Evolutionary conservation across 192 early-diverging fungal species (phyloP).

Genomic region (Mortierella hygrophila): DNA sequence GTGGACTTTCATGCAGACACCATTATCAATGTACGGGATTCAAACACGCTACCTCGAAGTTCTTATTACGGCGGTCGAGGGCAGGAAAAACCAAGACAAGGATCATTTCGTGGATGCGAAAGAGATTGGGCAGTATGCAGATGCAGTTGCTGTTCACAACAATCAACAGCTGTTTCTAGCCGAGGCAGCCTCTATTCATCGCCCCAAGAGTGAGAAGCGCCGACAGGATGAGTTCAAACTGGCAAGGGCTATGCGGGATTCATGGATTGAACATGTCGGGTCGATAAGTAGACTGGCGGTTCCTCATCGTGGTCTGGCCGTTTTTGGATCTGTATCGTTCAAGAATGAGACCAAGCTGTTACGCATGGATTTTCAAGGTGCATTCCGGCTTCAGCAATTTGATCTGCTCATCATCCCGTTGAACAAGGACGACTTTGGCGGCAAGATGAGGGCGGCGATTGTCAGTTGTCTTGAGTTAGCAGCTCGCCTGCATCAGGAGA

Average conservation of each 20-base stretch:
- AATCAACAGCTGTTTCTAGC: conserved; percentile 16
- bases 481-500: conserved; percentile 14
- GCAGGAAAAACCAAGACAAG: conserved; percentile 16
- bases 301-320: conserved; percentile 16
- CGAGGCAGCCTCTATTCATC: not conserved
- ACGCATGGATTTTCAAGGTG: conserved; percentile 28
- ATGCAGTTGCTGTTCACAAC: conserved; percentile 13
- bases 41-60: not conserved
- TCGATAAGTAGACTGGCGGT: not conserved
- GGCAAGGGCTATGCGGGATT: conserved; percentile 13
- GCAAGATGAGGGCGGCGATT: conserved; percentile 28
- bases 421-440: conserved; percentile 20
- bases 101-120: not conserved
- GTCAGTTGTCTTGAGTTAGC: conserved; percentile 25
- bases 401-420: conserved; percentile 29
- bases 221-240: conserved; percentile 19
- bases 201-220: conserved; percentile 12
- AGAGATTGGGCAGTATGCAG: not conserved
- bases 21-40: conserved; percentile 4
- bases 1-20: conserved; percentile 8
- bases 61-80: not conserved
- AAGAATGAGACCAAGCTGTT: conserved; percentile 31
- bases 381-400: conserved; percentile 21
- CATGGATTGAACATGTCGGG: conserved; percentile 22
- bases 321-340: conserved; percentile 21